A percentile compares a stretch with the other conserved stretches of the same genome.
phyloP scores from a whole-genome alignment of 2,329 filamentous ascomycete genomes.

The Pseudopithomyces chartarum region DNA sequence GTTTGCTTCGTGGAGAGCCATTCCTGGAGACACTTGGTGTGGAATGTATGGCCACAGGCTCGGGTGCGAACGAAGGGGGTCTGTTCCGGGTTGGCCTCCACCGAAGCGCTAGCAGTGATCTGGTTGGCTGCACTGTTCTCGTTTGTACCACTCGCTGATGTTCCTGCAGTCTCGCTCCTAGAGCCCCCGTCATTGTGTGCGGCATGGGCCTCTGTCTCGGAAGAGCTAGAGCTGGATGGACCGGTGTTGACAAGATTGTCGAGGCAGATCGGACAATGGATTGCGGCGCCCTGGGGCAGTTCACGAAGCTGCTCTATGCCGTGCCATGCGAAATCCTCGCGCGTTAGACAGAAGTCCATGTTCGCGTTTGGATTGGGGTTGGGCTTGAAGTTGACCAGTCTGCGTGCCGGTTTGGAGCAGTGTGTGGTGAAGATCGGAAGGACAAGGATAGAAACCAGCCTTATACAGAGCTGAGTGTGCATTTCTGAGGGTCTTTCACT shows the following conservation, averaged over 20 bases:
- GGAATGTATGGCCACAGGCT: not conserved
- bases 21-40: not conserved
- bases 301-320: not conserved
- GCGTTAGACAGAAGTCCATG: not conserved
- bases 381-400: not conserved
- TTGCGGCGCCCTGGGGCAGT: not conserved
- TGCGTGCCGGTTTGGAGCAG: not conserved
- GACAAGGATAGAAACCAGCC: too few species aligned
- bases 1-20: not conserved
- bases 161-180: not conserved
- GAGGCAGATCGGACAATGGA: not conserved
- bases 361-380: not conserved
- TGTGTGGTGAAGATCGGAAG: too few species aligned
- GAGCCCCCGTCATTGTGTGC: not conserved
- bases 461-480: too few species aligned
- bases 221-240: too few species aligned
- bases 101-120: not conserved
- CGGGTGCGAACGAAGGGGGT: not conserved
- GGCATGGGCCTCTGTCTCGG: not conserved
- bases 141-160: not conserved
- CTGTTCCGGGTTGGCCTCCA: not conserved
- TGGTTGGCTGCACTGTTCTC: not conserved
- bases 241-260: too few species aligned
- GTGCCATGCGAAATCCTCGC: constrained; percentile 1
- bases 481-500: too few species aligned